phyloP scores from a whole-genome alignment of 108 stramenopile species.

The Nannochloropsis salina region DNA sequence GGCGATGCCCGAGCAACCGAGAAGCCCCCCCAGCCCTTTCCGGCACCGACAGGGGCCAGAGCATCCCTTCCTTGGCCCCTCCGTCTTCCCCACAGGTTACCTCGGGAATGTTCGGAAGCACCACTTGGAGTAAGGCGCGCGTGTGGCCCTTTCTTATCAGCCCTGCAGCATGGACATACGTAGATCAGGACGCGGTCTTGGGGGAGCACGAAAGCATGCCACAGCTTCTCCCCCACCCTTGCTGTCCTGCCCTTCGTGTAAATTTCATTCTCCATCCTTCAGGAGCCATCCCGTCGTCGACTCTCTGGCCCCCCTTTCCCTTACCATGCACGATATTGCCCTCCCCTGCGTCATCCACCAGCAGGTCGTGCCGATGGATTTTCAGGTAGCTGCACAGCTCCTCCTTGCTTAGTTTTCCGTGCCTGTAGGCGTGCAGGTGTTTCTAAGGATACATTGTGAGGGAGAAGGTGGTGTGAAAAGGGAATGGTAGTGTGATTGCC shows the following conservation, averaged over 20 bases:
- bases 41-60: no score
- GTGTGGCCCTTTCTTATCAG: background rate
- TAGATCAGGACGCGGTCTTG: no score
- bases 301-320: background rate
- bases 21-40: no score
- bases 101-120: background rate
- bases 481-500: background rate
- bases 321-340: background rate
- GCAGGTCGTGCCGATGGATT: background rate
- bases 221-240: no score
- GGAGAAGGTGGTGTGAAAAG: background rate
- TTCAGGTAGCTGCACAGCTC: background rate
- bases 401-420: background rate
- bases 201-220: no score
- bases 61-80: background rate
- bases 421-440: slow-evolving; percentile 8
- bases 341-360: background rate
- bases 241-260: no score
- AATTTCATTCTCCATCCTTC: no score
- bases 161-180: background rate
- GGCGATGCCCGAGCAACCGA: no score
- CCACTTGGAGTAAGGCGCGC: background rate
- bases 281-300: no score
- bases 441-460: background rate
- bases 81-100: background rate